A percentile compares a stretch with the other conserved stretches of the same genome.
phyloP scores from a whole-genome alignment of 352 stramenopile genomes.

The Globisporangium perplexum region DNA sequence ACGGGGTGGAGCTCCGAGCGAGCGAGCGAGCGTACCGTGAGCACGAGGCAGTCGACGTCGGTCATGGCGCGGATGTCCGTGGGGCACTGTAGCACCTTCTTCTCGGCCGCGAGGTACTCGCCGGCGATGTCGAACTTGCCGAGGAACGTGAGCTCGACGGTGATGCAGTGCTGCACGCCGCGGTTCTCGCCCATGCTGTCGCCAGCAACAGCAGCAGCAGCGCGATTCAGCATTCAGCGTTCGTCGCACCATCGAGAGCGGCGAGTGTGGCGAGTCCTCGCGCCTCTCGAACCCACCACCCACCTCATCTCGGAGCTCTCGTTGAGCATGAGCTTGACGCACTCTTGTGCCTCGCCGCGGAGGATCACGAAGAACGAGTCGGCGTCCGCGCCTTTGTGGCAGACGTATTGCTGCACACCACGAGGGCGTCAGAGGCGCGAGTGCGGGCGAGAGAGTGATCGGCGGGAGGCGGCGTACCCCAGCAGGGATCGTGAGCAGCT shows the following conservation, averaged over 20 bases:
- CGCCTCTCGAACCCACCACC: neutral
- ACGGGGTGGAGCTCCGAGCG: too few species aligned
- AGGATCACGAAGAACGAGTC: slow-evolving; percentile 80
- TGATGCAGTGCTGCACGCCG: slow-evolving; percentile 60
- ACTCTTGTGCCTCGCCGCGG: slow-evolving; percentile 65
- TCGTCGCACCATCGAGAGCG: neutral
- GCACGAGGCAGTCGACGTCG: slow-evolving; percentile 66
- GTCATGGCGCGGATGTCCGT: slow-evolving; percentile 70
- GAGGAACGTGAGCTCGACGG: slow-evolving; percentile 70
- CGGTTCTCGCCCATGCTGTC: slow-evolving; percentile 47
- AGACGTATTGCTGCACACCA: slow-evolving; percentile 62
- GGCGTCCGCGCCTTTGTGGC: slow-evolving; percentile 63
- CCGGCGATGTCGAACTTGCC: slow-evolving; percentile 78
- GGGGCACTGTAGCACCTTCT: slow-evolving; percentile 58
- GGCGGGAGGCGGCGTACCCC: slow-evolving; percentile 20
- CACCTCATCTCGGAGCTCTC: slow-evolving; percentile 54
- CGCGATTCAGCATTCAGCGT: neutral
- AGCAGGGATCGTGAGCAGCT: slow-evolving; percentile 52
- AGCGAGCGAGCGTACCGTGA: slow-evolving; percentile 35
- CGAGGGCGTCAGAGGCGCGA: slow-evolving; percentile 1
- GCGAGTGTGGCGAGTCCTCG: too few species aligned
- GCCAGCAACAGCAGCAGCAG: too few species aligned
- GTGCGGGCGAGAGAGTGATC: neutral
- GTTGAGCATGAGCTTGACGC: slow-evolving; percentile 55
- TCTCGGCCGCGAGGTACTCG: slow-evolving; percentile 71